Conservation (phyloP, 2,329 filamentous ascomycete genomes). For the Aspergillus fijiensis region DNA sequence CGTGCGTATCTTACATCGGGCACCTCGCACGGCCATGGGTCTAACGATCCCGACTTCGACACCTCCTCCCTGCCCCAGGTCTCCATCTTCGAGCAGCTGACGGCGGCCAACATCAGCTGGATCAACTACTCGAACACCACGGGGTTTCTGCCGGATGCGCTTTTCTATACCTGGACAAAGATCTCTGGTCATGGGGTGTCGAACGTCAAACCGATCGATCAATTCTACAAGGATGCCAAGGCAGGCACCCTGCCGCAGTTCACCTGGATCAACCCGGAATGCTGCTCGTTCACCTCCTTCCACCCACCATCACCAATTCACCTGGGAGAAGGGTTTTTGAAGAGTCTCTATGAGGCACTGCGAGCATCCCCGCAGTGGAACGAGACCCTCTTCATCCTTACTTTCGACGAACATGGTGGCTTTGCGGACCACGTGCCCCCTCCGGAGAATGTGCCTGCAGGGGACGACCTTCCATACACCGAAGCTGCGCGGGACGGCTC, state of each 20-base stretch:
- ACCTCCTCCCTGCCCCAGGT: slow-evolving; percentile 38
- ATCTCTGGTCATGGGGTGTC: slow-evolving; percentile 35
- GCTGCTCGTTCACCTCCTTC: slow-evolving; percentile 52
- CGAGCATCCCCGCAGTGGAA: slow-evolving; percentile 49
- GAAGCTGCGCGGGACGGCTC: slow-evolving; percentile 37
- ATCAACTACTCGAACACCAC: slow-evolving; percentile 50
- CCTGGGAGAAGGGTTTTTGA: slow-evolving; percentile 47
- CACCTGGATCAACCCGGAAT: slow-evolving; percentile 53
- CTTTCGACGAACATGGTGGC: slow-evolving; percentile 51
- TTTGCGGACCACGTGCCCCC: slow-evolving; percentile 51
- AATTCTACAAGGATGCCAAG: slow-evolving; percentile 48
- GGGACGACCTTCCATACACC: slow-evolving; percentile 37
- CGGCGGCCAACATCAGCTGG: slow-evolving; percentile 45
- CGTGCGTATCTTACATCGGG: slow-evolving; percentile 41
- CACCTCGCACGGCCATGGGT: slow-evolving; percentile 42
- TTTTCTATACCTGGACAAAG: slow-evolving; percentile 47
- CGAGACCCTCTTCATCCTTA: slow-evolving; percentile 49
- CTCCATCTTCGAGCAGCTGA: slow-evolving; percentile 44
- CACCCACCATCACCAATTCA: slow-evolving; percentile 48
- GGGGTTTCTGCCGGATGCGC: slow-evolving; percentile 46
- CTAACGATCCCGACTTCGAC: slow-evolving; percentile 37
- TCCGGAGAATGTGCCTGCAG: slow-evolving; percentile 40
- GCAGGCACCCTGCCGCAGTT: slow-evolving; percentile 47
- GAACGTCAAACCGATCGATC: slow-evolving; percentile 38
- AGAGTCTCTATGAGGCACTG: slow-evolving; percentile 48